phyloP scores from a whole-genome alignment of 306 rosid species.

The Parietaria judaica region DNA sequence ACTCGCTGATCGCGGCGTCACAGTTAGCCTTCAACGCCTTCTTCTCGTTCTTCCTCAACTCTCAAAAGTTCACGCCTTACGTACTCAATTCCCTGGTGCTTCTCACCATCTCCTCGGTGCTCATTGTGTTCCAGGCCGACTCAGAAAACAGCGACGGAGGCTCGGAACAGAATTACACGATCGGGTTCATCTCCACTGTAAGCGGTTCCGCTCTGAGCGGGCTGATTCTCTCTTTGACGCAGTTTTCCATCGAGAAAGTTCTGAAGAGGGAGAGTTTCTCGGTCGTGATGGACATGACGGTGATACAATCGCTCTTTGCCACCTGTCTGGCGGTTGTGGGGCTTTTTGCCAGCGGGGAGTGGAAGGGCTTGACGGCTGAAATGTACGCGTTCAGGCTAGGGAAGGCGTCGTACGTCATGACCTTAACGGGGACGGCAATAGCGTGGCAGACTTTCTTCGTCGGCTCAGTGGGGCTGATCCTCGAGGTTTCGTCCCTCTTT shows the following conservation, averaged over 20 bases:
- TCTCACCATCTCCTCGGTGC: conserved; percentile 2
- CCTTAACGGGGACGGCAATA: conserved; percentile 10
- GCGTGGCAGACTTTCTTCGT: not conserved
- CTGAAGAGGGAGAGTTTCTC: conserved; percentile 25
- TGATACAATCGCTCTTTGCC: conserved; percentile 28
- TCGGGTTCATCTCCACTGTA: not conserved
- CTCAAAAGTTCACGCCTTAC: conserved; percentile 1
- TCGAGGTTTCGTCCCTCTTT: conserved; percentile 39
- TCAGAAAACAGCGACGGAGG: not conserved
- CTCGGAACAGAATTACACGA: not conserved
- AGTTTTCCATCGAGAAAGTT: conserved; percentile 24
- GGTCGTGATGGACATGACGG: conserved; percentile 30
- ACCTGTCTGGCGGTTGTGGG: conserved; percentile 26
- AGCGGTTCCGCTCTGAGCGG: not conserved
- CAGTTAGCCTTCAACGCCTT: conserved; percentile 36
- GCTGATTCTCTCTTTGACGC: conserved; percentile 15
- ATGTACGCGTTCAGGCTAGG: conserved; percentile 12
- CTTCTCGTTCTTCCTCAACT: not conserved
- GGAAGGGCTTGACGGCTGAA: conserved; percentile 24
- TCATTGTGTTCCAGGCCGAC: not conserved
- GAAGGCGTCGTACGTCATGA: conserved; percentile 17
- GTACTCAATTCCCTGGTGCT: conserved; percentile 2
- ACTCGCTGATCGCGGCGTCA: conserved; percentile 22
- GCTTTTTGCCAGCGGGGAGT: conserved; percentile 37
- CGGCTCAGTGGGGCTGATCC: conserved; percentile 23